These are phyloP conservation scores for Solanum pimpinellifolium DNA, from an alignment of 257 asterid species.

Conservation along the genomic window DNA sequence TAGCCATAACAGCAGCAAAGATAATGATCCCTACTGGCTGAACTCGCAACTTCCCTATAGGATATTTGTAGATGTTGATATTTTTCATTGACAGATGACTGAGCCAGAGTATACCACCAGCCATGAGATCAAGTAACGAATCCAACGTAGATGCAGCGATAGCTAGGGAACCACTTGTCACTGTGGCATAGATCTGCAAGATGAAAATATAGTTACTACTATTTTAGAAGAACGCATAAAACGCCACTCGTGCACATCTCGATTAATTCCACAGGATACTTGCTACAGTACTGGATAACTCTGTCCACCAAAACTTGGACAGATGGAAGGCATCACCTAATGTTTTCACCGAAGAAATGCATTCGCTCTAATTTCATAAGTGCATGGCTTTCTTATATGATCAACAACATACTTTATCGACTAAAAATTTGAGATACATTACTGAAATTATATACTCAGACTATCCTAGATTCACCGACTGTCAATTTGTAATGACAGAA, in stretches of 20 bases:
- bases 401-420: background rate
- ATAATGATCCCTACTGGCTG: conserved; percentile 92
- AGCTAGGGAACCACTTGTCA: conserved; percentile 77
- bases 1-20: conserved; percentile 95
- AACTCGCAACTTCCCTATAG: conserved; percentile 89
- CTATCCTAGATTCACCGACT: background rate
- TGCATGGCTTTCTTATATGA: background rate
- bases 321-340: background rate
- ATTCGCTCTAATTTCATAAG: background rate
- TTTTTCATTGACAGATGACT: conserved; percentile 76
- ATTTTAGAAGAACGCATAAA: background rate
- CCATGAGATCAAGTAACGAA: conserved; percentile 93
- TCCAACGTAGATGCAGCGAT: conserved; percentile 95
- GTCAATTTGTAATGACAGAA: background rate
- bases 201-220: background rate
- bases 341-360: background rate
- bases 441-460: background rate
- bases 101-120: conserved; percentile 93
- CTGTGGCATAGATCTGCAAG: conserved; percentile 57
- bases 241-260: background rate
- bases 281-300: background rate
- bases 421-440: background rate
- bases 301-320: background rate
- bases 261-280: background rate
- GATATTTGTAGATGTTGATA: conserved; percentile 75